phyloP scores from a whole-genome alignment of 768 basidiomycete genomes.

The Cyclocybe aegerita region DNA sequence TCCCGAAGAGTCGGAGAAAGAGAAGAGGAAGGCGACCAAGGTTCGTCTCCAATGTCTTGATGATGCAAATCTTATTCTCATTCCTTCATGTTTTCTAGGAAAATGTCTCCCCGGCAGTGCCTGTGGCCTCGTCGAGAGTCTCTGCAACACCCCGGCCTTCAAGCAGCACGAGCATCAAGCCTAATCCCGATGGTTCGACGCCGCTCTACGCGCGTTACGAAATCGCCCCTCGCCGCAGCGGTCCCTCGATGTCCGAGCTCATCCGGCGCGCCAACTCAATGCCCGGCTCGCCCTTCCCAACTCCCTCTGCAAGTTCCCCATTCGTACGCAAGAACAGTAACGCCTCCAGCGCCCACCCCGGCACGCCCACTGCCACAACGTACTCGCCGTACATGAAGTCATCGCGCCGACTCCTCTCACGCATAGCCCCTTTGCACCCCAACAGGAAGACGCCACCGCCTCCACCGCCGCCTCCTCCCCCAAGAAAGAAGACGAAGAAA shows the following conservation, averaged over 20 bases:
- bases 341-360: slow-evolving; percentile 10
- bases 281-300: slow-evolving; percentile 59
- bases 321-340: slow-evolving; percentile 14
- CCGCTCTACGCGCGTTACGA: slow-evolving; percentile 39
- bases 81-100: too few relatives aligned
- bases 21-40: too few relatives aligned
- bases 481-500: slow-evolving; percentile 79
- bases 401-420: slow-evolving; percentile 58
- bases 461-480: slow-evolving; percentile 66
- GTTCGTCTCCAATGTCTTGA: too few relatives aligned
- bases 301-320: slow-evolving; percentile 21
- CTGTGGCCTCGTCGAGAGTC: background rate
- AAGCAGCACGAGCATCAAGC: slow-evolving; percentile 6
- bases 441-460: slow-evolving; percentile 75
- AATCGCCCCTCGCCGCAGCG: slow-evolving; percentile 47
- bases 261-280: slow-evolving; percentile 70
- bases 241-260: slow-evolving; percentile 72
- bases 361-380: slow-evolving; percentile 25
- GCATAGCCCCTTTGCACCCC: slow-evolving; percentile 75
- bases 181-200: slow-evolving; percentile 16
- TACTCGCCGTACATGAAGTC: slow-evolving; percentile 70
- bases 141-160: slow-evolving; percentile 7
- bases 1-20: too few relatives aligned
- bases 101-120: too few relatives aligned
- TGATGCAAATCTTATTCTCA: too few relatives aligned